Evolutionary conservation across 176 grass and related monocot species (phyloP).

Genomic region (Paspalum notatum): DNA sequence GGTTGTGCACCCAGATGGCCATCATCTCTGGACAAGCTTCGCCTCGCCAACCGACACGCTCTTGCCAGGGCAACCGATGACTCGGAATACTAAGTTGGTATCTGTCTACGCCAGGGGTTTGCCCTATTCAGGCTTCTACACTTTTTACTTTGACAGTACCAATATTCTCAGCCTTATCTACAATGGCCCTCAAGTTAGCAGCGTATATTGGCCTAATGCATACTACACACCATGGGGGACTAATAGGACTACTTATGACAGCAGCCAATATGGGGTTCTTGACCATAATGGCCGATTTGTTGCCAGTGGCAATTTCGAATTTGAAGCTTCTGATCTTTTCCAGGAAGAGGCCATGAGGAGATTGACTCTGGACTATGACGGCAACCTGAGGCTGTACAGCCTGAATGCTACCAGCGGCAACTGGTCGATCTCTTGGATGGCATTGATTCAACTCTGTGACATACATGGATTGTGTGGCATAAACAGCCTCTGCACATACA

Average conservation of each 20-base stretch:
- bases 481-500: conserved; percentile 57
- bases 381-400: conserved; percentile 63
- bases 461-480: conserved; percentile 58
- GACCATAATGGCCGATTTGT: conserved; percentile 46
- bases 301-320: conserved; percentile 29
- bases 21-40: conserved; percentile 48
- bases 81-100: conserved; percentile 37
- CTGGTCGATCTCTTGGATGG: conserved; percentile 59
- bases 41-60: conserved; percentile 60
- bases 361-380: conserved; percentile 70
- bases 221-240: not conserved
- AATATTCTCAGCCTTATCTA: conserved; percentile 50
- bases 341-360: conserved; percentile 40
- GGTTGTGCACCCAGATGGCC: conserved; percentile 6
- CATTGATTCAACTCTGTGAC: conserved; percentile 29
- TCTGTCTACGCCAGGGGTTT: conserved; percentile 39
- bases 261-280: conserved; percentile 31
- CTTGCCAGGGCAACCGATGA: conserved; percentile 47
- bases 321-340: conserved; percentile 54
- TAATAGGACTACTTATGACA: conserved; percentile 40
- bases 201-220: not conserved
- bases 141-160: conserved; percentile 48
- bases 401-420: conserved; percentile 1
- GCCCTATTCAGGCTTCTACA: conserved; percentile 50
- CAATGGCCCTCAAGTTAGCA: conserved; percentile 24